phyloP scores from a whole-genome alignment of 768 basidiomycete genomes.

The Mycena amicta region DNA sequence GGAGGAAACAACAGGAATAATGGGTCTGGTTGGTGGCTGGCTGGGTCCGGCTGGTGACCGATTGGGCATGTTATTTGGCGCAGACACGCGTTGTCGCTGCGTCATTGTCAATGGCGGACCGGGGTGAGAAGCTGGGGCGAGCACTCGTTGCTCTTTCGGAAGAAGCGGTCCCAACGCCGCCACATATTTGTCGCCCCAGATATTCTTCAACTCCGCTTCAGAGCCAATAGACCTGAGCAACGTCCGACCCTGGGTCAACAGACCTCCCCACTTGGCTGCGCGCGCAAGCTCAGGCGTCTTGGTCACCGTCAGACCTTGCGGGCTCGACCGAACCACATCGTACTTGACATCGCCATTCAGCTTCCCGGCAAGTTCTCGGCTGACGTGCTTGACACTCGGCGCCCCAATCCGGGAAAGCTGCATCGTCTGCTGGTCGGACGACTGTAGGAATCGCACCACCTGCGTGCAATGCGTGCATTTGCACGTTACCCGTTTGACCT shows the following conservation, averaged over 20 bases:
- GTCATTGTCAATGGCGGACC: too few relatives aligned
- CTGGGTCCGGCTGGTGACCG: background rate
- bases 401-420: background rate
- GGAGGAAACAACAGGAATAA: background rate
- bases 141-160: background rate
- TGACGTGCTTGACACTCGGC: background rate
- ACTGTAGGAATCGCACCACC: constrained; percentile 1
- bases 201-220: background rate
- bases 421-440: background rate
- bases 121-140: background rate
- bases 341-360: background rate
- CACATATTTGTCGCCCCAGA: background rate
- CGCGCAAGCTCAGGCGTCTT: constrained; percentile 2
- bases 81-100: too few relatives aligned
- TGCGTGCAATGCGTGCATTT: constrained; percentile 1
- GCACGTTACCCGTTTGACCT: constrained; percentile 1
- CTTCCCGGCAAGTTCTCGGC: background rate
- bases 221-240: background rate
- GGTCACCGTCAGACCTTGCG: background rate
- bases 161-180: background rate
- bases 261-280: constrained; percentile 1
- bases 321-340: background rate
- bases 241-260: background rate
- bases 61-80: too few relatives aligned
- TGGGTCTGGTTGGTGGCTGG: background rate